These are phyloP conservation scores for Brettanomyces naardenensis DNA, from an alignment of 805 yeast genomes.

Conservation along the genomic window DNA sequence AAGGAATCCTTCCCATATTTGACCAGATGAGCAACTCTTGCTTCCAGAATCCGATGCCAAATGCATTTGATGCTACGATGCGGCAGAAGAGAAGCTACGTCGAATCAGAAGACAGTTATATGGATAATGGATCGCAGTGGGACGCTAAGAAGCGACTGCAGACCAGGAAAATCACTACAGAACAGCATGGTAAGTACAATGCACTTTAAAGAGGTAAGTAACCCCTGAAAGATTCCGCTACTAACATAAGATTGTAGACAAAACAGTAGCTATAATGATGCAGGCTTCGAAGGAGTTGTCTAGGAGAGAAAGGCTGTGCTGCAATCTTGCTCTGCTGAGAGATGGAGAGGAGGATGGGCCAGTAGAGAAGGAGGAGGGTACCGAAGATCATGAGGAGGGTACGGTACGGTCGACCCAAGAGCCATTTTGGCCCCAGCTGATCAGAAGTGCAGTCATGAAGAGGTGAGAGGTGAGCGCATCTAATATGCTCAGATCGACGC, in stretches of 20 bases:
- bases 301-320: conserved; percentile 6
- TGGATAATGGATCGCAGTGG: not conserved
- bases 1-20: too few relatives aligned
- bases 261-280: conserved; percentile 23
- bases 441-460: conserved; percentile 1
- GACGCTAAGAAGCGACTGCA: not conserved
- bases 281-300: conserved; percentile 16
- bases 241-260: conserved; percentile 2
- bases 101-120: not conserved
- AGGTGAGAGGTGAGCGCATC: too few relatives aligned
- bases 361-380: not conserved
- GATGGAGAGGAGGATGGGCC: not conserved
- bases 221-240: not conserved
- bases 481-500: too few relatives aligned
- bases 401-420: not conserved
- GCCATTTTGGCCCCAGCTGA: conserved; percentile 7
- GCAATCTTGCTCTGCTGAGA: not conserved
- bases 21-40: too few relatives aligned
- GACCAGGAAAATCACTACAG: not conserved
- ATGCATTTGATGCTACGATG: not conserved
- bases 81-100: not conserved
- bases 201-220: too few relatives aligned
- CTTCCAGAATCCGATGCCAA: too few relatives aligned
- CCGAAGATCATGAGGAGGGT: not conserved
- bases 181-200: conserved; percentile 1